Base-by-base conservation (phyloP, 257 asterid species). In the Striga asiatica region DNA sequence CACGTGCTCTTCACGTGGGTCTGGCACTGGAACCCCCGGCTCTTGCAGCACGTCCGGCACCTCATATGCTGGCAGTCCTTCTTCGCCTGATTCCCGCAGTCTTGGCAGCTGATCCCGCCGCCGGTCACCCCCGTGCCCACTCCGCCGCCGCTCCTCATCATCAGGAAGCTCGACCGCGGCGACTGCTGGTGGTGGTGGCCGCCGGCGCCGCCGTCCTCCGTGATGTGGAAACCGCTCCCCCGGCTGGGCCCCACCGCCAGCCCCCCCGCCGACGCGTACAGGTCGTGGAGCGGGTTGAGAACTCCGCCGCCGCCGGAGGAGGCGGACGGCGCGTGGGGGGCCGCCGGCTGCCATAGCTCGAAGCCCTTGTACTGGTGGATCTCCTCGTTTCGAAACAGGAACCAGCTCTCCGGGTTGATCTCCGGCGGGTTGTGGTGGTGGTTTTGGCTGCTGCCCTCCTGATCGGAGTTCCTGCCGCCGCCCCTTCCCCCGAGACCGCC, bases 1-100 rank as follows among this genome's bases (percentile, higher is more conserved):
- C 97, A 88, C 13, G 97, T 88, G 78, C 91, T 79, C 70, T 79
- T 88, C 0, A 88, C 81, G 64, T 88, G 97, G 1, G 97, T 88
- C 11, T 66, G 61, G 70, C 97, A 88, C 42, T 73, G 79, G 62
- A 71, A 78, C 51, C 97, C 97, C 58, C 95, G 80, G 60, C 95
- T 84, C 59, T 85, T 89, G 21, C 97, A 89, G 71, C 97, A 89
- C 8, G 89, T 82, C 35, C 97, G 71, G 68, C 97, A 89, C 69
- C 97, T 81, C 97, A 85, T 85, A 69, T 89, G 88, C 1, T 67
- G 0, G 45, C 97, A 89, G 39, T 88, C 95, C 56, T 88, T 88
- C 71, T 88, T 88, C 0, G 96, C 94, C 37, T 88, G 94, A 35
- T 87, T 87, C 6, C 96, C 96, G 10, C 96, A 87, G 43, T 87